These are phyloP conservation scores for Skeletonema menzelii DNA, from an alignment of 108 stramenopile species.

Conservation along the genomic window DNA sequence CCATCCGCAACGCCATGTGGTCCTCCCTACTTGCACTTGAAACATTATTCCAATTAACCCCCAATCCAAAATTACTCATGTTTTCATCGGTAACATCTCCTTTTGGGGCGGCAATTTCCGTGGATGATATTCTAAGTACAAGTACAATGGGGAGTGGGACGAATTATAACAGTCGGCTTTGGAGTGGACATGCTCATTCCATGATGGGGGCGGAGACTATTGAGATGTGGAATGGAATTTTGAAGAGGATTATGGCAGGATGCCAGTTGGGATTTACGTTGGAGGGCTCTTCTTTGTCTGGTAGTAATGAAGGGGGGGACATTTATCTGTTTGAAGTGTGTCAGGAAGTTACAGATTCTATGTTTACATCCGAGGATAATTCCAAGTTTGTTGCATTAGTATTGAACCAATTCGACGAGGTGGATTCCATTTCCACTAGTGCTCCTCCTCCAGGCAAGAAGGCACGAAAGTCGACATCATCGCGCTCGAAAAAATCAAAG, in stretches of 20 bases:
- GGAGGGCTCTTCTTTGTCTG: neutral
- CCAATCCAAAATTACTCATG: constrained; percentile 8
- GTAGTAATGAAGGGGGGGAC: neutral
- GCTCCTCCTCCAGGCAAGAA: constrained; percentile 24
- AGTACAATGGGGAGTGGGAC: neutral
- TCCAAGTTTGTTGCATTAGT: constrained; percentile 20
- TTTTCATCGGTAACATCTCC: constrained; percentile 4
- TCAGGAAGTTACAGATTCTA: constrained; percentile 8
- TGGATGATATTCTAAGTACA: neutral
- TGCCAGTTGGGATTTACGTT: constrained; percentile 26
- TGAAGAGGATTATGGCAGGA: constrained; percentile 32
- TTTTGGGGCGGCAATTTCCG: neutral
- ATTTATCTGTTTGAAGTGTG: constrained; percentile 17
- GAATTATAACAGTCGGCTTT: constrained; percentile 5
- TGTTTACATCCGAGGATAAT: constrained; percentile 19
- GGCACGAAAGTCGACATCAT: constrained; percentile 6
- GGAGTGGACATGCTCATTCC: constrained; percentile 27
- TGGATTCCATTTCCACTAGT: neutral
- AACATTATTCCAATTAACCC: constrained; percentile 11
- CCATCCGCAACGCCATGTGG: constrained; percentile 13
- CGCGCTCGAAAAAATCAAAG: constrained; percentile 5
- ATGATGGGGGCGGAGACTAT: constrained; percentile 37
- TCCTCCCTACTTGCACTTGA: constrained; percentile 12
- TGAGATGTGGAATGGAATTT: constrained; percentile 34
- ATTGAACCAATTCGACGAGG: neutral